Evolutionary conservation across 345 rosid genomes (phyloP).

Genomic region (Eucalyptus lansdowneana): DNA sequence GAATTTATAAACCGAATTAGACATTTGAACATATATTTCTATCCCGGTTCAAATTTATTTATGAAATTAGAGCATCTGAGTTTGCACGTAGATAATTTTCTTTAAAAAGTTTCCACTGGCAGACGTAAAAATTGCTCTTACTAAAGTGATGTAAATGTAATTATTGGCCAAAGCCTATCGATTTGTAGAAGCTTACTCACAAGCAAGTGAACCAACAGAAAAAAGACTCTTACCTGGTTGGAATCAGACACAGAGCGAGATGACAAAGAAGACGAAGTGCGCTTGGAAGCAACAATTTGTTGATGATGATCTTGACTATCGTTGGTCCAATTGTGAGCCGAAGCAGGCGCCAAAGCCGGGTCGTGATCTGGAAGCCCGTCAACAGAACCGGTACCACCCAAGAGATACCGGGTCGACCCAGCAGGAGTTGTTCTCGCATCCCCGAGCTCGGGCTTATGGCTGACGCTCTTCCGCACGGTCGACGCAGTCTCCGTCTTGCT

Average conservation of each 20-base stretch:
- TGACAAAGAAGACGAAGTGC: background rate
- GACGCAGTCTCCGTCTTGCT: background rate
- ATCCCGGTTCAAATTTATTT: background rate
- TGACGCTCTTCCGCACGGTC: background rate
- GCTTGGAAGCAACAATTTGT: background rate
- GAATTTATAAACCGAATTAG: background rate
- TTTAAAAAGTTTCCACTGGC: background rate
- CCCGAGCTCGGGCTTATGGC: background rate
- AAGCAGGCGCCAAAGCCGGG: background rate
- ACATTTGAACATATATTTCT: background rate
- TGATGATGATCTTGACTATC: background rate
- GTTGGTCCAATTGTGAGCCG: background rate
- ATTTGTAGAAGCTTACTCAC: background rate
- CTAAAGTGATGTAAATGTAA: background rate
- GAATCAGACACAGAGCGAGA: background rate
- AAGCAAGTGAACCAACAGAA: background rate
- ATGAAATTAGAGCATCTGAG: background rate
- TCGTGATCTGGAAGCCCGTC: slow-evolving; percentile 9
- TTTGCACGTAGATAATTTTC: background rate
- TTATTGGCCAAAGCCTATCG: background rate
- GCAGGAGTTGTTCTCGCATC: background rate
- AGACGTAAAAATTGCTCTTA: background rate
- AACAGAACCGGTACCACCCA: background rate
- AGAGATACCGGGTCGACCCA: slow-evolving; percentile 21
- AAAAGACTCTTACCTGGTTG: slow-evolving; percentile 8